These are phyloP conservation scores for Arthrobotrys sinensis DNA, from an alignment of 2,329 filamentous ascomycete species.

Conservation along the genomic window DNA sequence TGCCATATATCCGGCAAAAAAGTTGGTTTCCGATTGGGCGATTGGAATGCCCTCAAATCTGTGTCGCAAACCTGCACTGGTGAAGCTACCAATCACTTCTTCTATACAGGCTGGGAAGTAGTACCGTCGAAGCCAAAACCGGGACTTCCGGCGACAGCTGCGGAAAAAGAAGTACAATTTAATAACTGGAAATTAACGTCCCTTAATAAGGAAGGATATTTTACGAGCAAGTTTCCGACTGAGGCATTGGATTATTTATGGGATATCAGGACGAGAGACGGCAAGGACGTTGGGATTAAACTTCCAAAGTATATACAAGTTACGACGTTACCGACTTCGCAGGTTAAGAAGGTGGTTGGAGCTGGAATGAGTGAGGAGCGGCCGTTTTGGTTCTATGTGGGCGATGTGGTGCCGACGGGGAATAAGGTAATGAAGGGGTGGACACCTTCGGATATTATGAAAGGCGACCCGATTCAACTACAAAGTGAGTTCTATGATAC, in stretches of 20 bases:
- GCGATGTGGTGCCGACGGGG: slow-evolving; percentile 34
- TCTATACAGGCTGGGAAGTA: slow-evolving; percentile 39
- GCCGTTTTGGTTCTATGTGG: slow-evolving; percentile 32
- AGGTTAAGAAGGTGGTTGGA: neutral
- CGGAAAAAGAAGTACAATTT: slow-evolving; percentile 27
- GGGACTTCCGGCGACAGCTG: slow-evolving; percentile 1
- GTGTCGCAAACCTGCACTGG: slow-evolving; percentile 21
- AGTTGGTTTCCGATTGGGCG: slow-evolving; percentile 18
- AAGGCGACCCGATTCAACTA: slow-evolving; percentile 39
- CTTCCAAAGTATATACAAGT: slow-evolving; percentile 39
- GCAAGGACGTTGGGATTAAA: neutral
- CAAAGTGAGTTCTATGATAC: slow-evolving; percentile 22
- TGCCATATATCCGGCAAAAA: slow-evolving; percentile 33
- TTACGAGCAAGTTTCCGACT: slow-evolving; percentile 3
- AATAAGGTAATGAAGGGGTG: slow-evolving; percentile 32
- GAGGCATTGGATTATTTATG: slow-evolving; percentile 14
- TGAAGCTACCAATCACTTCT: slow-evolving; percentile 8
- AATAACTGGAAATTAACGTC: slow-evolving; percentile 25
- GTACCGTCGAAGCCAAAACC: slow-evolving; percentile 1
- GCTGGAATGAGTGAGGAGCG: slow-evolving; percentile 11
- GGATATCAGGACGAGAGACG: neutral
- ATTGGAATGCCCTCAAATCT: slow-evolving; percentile 16
- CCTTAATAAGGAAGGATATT: slow-evolving; percentile 32
- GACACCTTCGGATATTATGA: slow-evolving; percentile 25
- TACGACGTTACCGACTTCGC: slow-evolving; percentile 15